Percentiles rank a stretch among this genome's conserved stretches.
Conservation (phyloP, 106 monocot species). For the Dioscorea alata region DNA sequence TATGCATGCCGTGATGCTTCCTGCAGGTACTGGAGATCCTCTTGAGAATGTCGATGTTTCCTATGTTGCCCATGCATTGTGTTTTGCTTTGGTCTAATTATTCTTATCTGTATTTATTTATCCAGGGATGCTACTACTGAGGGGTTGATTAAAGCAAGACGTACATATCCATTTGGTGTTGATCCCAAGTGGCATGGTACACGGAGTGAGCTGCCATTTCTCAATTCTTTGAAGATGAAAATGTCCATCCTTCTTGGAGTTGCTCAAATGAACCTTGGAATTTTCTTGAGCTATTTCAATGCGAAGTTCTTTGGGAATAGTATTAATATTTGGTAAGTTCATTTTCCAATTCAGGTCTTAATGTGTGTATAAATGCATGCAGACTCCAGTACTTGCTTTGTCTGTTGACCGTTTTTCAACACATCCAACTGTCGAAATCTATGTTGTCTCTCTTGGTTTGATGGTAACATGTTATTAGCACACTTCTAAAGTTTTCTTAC, state of each 20-base stretch:
- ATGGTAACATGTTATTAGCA: no score
- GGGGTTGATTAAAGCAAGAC: conserved; percentile 74
- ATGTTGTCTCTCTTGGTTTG: no score
- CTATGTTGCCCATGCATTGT: no score
- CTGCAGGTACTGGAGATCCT: conserved; percentile 56
- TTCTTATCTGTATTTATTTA: background rate
- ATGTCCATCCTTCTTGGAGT: conserved; percentile 99
- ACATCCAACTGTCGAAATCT: no score
- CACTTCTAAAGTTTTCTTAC: no score
- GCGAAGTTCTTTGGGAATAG: conserved; percentile 65
- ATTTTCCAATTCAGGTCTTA: no score
- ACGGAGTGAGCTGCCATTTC: conserved; percentile 92
- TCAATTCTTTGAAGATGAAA: conserved; percentile 99
- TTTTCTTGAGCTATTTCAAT: conserved; percentile 91
- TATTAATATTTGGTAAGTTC: conserved; percentile 83
- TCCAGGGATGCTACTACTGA: conserved; percentile 71
- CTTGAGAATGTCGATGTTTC: no score
- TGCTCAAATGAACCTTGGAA: conserved; percentile 97
- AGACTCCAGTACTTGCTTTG: no score
- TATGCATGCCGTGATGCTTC: conserved; percentile 94
- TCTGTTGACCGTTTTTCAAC: no score
- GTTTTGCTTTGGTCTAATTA: background rate
- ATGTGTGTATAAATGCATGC: no score
- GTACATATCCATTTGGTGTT: conserved; percentile 92
- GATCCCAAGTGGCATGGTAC: conserved; percentile 92